Evolutionary conservation across 2,329 filamentous ascomycete genomes (phyloP).

Genomic region (Xylaria multiplex): DNA sequence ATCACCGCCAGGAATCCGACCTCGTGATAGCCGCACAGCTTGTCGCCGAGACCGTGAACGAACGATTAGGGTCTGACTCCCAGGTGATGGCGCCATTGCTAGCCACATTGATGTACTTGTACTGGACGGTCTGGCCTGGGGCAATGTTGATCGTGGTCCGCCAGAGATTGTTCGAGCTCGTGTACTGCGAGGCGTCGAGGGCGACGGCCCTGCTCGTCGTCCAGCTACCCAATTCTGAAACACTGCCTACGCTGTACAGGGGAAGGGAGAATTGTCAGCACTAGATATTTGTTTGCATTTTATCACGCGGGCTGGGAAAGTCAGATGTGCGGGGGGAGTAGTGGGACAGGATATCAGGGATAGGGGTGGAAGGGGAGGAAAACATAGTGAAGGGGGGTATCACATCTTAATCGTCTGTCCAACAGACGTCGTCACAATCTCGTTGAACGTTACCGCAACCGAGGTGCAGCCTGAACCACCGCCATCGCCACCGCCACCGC

Average conservation of each 20-base stretch:
- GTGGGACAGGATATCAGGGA: not conserved
- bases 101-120: constrained; percentile 65
- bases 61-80: constrained; percentile 60
- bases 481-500: constrained; percentile 25
- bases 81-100: constrained; percentile 59
- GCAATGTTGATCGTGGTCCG: constrained; percentile 57
- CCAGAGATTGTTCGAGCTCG: constrained; percentile 61
- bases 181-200: constrained; percentile 61
- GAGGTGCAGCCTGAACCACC: constrained; percentile 35
- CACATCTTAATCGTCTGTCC: constrained; percentile 62
- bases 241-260: constrained; percentile 35
- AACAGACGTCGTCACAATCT: constrained; percentile 55
- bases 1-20: constrained; percentile 41
- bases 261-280: constrained; percentile 6
- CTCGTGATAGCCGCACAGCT: constrained; percentile 37
- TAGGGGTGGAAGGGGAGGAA: not conserved
- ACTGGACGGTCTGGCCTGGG: constrained; percentile 59
- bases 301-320: not conserved
- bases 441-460: constrained; percentile 60
- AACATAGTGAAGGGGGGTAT: constrained; percentile 45
- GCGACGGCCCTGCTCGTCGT: constrained; percentile 55
- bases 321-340: not conserved
- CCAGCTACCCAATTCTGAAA: constrained; percentile 61
- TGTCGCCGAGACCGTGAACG: constrained; percentile 45
- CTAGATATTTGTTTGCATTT: not conserved